phyloP scores from a whole-genome alignment of 176 grass and related monocot genomes.

The Triticum dicoccoides region DNA sequence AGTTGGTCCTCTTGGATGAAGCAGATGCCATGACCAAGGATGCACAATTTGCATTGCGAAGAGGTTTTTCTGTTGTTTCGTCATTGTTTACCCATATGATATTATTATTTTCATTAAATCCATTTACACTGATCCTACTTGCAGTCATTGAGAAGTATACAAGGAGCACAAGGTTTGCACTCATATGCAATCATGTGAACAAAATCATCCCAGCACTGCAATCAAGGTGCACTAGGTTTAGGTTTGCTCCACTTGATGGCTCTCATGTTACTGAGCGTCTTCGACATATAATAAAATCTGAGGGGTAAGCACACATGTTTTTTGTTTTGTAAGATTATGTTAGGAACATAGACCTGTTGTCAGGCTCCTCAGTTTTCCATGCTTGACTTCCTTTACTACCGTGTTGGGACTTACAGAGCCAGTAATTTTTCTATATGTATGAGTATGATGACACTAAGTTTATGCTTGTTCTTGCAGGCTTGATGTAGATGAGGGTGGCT shows the following conservation, averaged over 20 bases:
- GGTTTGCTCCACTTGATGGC: slow-evolving; percentile 93
- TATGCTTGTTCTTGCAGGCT: slow-evolving; percentile 49
- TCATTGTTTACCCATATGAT: neutral
- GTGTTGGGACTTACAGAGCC: neutral
- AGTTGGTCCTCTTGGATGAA: slow-evolving; percentile 95
- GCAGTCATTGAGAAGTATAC: slow-evolving; percentile 98
- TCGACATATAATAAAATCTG: slow-evolving; percentile 86
- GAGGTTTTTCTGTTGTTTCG: slow-evolving; percentile 57
- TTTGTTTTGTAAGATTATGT: neutral
- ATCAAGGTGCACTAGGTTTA: slow-evolving; percentile 97
- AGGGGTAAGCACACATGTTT: slow-evolving; percentile 46
- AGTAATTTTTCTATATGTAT: neutral
- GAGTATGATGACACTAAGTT: slow-evolving; percentile 3
- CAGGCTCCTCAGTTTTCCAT: neutral
- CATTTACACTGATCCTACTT: slow-evolving; percentile 23
- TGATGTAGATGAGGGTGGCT: slow-evolving; percentile 73
- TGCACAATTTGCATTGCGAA: slow-evolving; percentile 94
- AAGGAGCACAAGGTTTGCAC: slow-evolving; percentile 97
- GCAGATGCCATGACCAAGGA: slow-evolving; percentile 98
- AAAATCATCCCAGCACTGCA: slow-evolving; percentile 98
- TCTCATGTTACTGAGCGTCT: slow-evolving; percentile 75
- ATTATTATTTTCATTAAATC: slow-evolving; percentile 15
- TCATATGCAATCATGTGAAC: slow-evolving; percentile 98
- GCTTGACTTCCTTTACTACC: neutral
- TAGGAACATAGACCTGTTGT: neutral